These are phyloP conservation scores for Globisporangium apiculatum DNA, from an alignment of 352 stramenopile species.

Conservation along the genomic window DNA sequence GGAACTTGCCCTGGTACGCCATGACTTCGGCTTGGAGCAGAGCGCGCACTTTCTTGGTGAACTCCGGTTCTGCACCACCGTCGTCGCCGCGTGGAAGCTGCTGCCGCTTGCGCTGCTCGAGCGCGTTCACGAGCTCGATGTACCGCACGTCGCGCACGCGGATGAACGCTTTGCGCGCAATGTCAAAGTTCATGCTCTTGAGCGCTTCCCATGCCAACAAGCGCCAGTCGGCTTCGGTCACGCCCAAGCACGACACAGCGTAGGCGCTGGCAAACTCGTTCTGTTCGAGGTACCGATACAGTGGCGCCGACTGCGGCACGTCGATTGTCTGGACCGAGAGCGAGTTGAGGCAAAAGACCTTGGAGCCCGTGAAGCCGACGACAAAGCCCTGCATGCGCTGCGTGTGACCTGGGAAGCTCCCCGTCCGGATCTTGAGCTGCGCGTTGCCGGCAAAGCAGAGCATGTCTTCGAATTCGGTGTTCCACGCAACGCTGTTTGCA, in stretches of 20 bases:
- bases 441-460: conserved; percentile 89
- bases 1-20: conserved; percentile 89
- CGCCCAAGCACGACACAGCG: conserved; percentile 88
- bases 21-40: conserved; percentile 89
- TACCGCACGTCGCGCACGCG: conserved; percentile 88
- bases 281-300: conserved; percentile 89
- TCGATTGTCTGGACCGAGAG: conserved; percentile 87
- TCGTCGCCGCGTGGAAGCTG: conserved; percentile 27
- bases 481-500: conserved; percentile 90
- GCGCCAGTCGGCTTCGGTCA: conserved; percentile 90
- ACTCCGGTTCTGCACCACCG: conserved; percentile 20
- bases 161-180: conserved; percentile 84
- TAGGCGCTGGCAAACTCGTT: conserved; percentile 88
- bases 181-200: conserved; percentile 73
- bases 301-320: conserved; percentile 81
- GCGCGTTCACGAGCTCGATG: conserved; percentile 85
- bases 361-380: conserved; percentile 88
- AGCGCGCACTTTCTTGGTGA: conserved; percentile 44
- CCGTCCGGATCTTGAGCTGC: conserved; percentile 89
- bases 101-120: conserved; percentile 74
- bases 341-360: conserved; percentile 90
- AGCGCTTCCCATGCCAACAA: conserved; percentile 84
- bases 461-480: conserved; percentile 93
- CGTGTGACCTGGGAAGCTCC: conserved; percentile 80
- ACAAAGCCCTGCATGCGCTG: conserved; percentile 91